phyloP scores from a whole-genome alignment of 176 grass and related monocot species.

The Eleusine coracana region DNA sequence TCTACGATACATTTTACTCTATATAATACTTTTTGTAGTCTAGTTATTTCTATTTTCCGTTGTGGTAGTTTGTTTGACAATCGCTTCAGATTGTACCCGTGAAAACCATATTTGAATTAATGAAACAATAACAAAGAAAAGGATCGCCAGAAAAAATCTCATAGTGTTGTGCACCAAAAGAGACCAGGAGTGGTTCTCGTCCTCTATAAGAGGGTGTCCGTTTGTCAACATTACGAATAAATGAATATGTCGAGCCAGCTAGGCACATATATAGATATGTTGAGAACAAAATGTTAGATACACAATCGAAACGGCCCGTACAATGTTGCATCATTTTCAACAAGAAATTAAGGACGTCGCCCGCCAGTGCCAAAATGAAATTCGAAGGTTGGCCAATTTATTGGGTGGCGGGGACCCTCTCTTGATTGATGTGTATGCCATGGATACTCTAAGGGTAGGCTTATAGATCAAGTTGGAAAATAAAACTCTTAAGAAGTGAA shows the following conservation, averaged over 20 bases:
- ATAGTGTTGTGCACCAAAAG: neutral
- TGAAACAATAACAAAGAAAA: neutral
- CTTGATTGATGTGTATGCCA: too few species aligned
- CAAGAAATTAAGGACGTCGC: neutral
- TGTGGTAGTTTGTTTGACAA: neutral
- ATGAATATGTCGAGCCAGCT: neutral
- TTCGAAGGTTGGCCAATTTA: too few species aligned
- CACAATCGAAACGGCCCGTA: neutral
- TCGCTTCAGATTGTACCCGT: neutral
- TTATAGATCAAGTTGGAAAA: neutral
- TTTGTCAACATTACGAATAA: constrained; percentile 10
- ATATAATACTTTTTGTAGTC: too few species aligned
- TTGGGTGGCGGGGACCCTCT: too few species aligned
- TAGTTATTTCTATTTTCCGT: neutral
- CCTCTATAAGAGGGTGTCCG: neutral
- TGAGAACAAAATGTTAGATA: neutral
- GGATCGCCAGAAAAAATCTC: neutral
- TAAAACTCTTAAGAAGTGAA: neutral
- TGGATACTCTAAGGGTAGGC: neutral
- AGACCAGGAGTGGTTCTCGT: neutral
- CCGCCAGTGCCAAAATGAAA: too few species aligned
- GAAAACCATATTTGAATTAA: neutral
- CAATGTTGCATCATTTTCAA: neutral
- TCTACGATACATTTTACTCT: too few species aligned
- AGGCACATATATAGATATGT: neutral